These are phyloP conservation scores for Allomyces arbusculus DNA, from an alignment of 192 early-diverging fungal genomes.

Conservation along the genomic window DNA sequence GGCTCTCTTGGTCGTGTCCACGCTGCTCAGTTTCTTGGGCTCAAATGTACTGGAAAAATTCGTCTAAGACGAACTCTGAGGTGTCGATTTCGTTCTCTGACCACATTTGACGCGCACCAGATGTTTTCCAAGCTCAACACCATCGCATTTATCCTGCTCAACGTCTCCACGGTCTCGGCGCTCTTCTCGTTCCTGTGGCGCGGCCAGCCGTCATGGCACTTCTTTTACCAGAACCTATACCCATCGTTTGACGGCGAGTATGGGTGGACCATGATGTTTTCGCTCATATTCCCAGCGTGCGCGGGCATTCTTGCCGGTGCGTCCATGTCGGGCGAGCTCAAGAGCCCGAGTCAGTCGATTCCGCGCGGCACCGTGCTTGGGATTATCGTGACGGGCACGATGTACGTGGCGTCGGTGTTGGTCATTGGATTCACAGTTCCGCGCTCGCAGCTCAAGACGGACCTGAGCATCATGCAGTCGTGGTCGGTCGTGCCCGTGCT, in stretches of 20 bases:
- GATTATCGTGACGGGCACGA: conserved; percentile 27
- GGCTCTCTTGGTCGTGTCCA: conserved; percentile 27
- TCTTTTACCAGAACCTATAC: conserved; percentile 41
- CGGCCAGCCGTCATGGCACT: conserved; percentile 2
- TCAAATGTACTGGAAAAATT: conserved; percentile 15
- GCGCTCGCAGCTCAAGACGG: conserved; percentile 5
- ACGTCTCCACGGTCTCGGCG: neutral
- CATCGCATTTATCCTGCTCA: neutral
- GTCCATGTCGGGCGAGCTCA: conserved; percentile 45
- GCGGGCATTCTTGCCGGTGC: conserved; percentile 49
- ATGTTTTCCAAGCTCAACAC: neutral
- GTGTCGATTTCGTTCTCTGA: too few relatives aligned
- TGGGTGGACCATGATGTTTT: conserved; percentile 29
- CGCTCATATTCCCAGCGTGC: conserved; percentile 47
- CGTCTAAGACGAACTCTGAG: too few relatives aligned
- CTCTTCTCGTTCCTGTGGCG: too few relatives aligned
- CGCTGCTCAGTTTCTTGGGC: conserved; percentile 30
- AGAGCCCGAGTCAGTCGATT: conserved; percentile 43
- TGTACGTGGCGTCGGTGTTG: conserved; percentile 29
- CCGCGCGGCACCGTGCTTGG: conserved; percentile 44
- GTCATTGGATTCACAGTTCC: conserved; percentile 34
- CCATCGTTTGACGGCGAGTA: conserved; percentile 24
- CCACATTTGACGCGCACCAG: neutral
- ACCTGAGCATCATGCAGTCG: too few relatives aligned
- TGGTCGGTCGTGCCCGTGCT: too few relatives aligned